Evolutionary conservation across 2,329 filamentous ascomycete species (phyloP).

Genomic region (Talaromyces marneffei): DNA sequence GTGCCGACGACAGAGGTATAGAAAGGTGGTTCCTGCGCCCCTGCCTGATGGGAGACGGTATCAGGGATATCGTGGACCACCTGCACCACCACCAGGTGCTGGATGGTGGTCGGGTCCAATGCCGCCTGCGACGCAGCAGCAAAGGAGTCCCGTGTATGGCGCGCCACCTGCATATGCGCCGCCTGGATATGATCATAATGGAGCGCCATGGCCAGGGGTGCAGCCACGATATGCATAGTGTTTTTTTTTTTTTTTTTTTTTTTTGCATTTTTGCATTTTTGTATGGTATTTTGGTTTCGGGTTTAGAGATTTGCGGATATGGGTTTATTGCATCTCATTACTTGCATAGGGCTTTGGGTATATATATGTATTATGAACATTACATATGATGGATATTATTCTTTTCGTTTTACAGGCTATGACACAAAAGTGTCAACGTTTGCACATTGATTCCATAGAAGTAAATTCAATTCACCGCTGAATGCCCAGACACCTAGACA

Average conservation of each 20-base stretch:
- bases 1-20: conserved; percentile 39
- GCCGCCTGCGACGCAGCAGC: conserved; percentile 12
- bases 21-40: neutral
- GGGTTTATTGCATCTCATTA: neutral
- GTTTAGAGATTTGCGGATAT: neutral
- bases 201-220: neutral
- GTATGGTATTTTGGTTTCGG: neutral
- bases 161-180: conserved; percentile 8
- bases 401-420: neutral
- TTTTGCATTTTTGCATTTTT: no score
- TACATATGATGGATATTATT: neutral
- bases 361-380: neutral
- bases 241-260: neutral
- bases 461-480: neutral
- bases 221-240: conserved; percentile 13
- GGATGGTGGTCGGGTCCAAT: conserved; percentile 14
- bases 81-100: neutral
- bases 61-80: neutral
- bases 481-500: neutral
- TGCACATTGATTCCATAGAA: neutral
- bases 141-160: conserved; percentile 2
- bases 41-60: neutral
- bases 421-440: no score
- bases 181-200: conserved; percentile 2
- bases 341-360: neutral